Evolutionary conservation across 768 basidiomycete genomes (phyloP).

Genomic region (Basidioascus undulatus): DNA sequence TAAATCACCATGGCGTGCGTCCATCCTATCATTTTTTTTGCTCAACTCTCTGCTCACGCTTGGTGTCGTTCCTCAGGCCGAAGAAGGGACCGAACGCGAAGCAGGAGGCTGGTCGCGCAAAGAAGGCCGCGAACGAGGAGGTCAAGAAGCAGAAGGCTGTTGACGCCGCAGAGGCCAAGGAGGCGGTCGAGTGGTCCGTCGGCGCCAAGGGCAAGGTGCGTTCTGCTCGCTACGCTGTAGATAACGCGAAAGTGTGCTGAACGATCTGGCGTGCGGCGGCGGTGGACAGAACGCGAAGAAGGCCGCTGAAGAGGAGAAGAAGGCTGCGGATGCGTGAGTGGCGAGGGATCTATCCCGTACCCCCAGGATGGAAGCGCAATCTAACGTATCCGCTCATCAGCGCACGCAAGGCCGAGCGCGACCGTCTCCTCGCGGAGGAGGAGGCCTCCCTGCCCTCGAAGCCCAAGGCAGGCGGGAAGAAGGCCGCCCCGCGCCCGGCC

Average conservation of each 20-base stretch:
- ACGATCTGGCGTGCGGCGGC: no score
- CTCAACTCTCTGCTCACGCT: no score
- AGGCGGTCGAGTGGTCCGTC: conserved; percentile 41
- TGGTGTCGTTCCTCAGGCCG: no score
- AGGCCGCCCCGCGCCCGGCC: conserved; percentile 30
- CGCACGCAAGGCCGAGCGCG: conserved; percentile 66
- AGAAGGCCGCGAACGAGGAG: conserved; percentile 69
- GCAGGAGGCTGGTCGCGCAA: conserved; percentile 71
- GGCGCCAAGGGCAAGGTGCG: no score
- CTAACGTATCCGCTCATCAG: no score
- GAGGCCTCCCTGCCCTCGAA: conserved; percentile 38
- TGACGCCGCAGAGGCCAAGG: conserved; percentile 41
- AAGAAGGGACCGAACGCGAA: conserved; percentile 62
- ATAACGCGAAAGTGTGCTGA: no score
- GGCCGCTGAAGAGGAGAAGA: conserved; percentile 39
- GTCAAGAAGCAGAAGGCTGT: conserved; percentile 46
- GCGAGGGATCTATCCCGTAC: no score
- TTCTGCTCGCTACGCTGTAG: no score
- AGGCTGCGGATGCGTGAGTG: conserved; percentile 56
- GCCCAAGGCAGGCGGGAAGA: conserved; percentile 33
- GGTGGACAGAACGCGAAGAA: no score
- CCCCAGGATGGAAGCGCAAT: no score
- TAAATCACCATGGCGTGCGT: no score
- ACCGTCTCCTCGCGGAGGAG: conserved; percentile 66
- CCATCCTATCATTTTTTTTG: no score